Base-by-base conservation (phyloP, 331 rosid genomes). In the Saraca asoca region DNA sequence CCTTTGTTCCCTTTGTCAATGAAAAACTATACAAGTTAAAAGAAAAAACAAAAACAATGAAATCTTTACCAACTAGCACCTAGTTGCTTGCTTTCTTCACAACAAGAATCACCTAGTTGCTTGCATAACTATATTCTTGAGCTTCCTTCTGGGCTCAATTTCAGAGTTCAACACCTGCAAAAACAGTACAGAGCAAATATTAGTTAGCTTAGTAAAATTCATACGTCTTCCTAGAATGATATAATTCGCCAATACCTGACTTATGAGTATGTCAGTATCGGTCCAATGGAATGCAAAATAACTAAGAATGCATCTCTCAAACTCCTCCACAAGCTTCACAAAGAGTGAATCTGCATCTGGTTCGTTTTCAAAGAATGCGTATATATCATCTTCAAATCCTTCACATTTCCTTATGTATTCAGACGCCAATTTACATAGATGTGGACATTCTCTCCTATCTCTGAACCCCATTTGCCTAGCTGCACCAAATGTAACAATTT, bases 291-390 rank as follows among this genome's bases (percentile, higher is more conserved):
- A 93, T 18, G 95, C 90, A 69, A 88, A 88, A 77, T 90, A 90
- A 79, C 96, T 93, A 17, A 93, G 95, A 66, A 87, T 93, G 78
- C 98, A 93, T 78, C 97, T 79, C 82, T 93, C 98, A 66, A 93
- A 90, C 79, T 94, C 99, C 75, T 93, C 98, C 53, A 93, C 91
- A 50, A 90, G 98, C 83, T 93, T 93, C 57, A 94, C 99, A 55
- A 76, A 86, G 5, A 94, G 91, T 0, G 99, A 94, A 90, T 90
- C 95, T 0, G 87, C 97, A 57, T 88, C 79, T 0, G 75, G 95
- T 79, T 94, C 96, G 9, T 78, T 61, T 15, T 81, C 81, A 42
- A 90, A 94, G 83, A 83, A 90, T 11, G 88, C 49, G 52, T 85
- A 94, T 51, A 94, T 76, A 44, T 86, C 89, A 52, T 94, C 91